Evolutionary conservation across 1,139 yeast species (phyloP).

Genomic region (Hansenula anomala): DNA sequence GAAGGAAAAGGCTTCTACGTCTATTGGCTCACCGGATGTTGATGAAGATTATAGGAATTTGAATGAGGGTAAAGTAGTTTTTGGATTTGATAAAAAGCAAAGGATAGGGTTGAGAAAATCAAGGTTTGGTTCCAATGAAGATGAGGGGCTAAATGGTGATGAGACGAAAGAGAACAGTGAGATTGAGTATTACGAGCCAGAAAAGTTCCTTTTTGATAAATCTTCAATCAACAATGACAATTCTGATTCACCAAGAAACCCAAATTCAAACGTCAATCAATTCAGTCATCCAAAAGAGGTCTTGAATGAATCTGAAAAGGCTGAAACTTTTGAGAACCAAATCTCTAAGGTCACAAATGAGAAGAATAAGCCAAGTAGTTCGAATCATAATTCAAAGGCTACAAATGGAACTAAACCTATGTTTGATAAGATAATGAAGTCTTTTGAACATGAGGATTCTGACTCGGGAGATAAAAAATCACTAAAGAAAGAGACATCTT

Average conservation of each 20-base stretch:
- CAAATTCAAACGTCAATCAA: not conserved
- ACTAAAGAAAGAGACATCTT: no score
- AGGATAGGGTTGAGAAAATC: not conserved
- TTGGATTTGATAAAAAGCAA: slow-evolving; percentile 3
- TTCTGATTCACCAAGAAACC: no score
- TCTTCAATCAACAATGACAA: not conserved
- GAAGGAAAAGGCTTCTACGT: no score
- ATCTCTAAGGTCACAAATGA: not conserved
- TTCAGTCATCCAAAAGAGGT: no score
- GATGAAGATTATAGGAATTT: not conserved
- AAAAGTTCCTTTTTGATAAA: slow-evolving; percentile 3
- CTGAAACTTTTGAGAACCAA: not conserved
- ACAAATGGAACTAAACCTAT: not conserved
- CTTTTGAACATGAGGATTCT: not conserved
- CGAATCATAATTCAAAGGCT: no score
- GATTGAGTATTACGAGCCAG: slow-evolving; percentile 3
- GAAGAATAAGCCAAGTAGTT: not conserved
- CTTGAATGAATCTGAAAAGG: not conserved
- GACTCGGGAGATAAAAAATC: no score
- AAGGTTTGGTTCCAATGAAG: not conserved
- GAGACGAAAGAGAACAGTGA: not conserved
- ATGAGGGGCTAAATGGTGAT: not conserved
- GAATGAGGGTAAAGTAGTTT: not conserved
- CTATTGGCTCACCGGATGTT: not conserved
- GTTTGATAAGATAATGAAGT: not conserved